phyloP scores from a whole-genome alignment of 805 yeast species.

The Sporopachydermia quercuum region DNA sequence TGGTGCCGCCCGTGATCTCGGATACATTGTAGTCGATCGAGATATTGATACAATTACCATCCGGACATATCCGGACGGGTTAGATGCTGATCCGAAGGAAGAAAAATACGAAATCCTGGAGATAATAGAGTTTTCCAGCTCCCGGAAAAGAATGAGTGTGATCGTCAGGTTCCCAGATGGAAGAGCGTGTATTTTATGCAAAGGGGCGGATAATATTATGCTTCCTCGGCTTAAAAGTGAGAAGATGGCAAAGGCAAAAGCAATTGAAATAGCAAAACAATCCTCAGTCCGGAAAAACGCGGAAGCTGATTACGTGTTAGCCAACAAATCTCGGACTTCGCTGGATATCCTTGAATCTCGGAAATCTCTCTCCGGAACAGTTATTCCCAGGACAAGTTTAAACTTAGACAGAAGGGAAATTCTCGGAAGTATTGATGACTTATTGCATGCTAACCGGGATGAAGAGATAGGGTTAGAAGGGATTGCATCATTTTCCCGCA shows the following conservation, averaged over 20 bases:
- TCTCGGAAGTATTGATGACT: slow-evolving; percentile 13
- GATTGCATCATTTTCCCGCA: slow-evolving; percentile 1
- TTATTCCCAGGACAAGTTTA: slow-evolving; percentile 4
- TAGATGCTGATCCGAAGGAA: slow-evolving; percentile 42
- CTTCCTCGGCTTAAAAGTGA: slow-evolving; percentile 52
- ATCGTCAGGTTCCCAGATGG: slow-evolving; percentile 64
- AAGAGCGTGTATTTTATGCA: slow-evolving; percentile 64
- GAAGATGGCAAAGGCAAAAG: slow-evolving; percentile 46
- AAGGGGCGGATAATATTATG: slow-evolving; percentile 92
- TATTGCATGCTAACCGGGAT: slow-evolving; percentile 20
- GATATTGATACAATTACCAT: slow-evolving; percentile 44
- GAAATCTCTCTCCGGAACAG: slow-evolving; percentile 5
- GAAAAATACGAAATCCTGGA: slow-evolving; percentile 69
- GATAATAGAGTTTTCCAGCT: slow-evolving; percentile 70
- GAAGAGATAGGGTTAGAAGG: slow-evolving; percentile 1
- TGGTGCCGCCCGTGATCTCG: slow-evolving; percentile 90
- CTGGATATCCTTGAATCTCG: slow-evolving; percentile 3
- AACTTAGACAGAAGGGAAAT: background rate
- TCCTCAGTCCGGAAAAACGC: slow-evolving; percentile 49
- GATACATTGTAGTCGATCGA: slow-evolving; percentile 67
- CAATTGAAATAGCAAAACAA: slow-evolving; percentile 42
- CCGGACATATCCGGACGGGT: slow-evolving; percentile 74
- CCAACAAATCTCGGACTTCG: background rate
- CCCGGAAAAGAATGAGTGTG: slow-evolving; percentile 91
- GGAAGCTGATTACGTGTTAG: slow-evolving; percentile 58